Percentiles rank a stretch among this genome's conserved stretches.
These are phyloP conservation scores for Zygosaccharomyces lentus DNA, from an alignment of 805 yeast genomes.

Conservation along the genomic window DNA sequence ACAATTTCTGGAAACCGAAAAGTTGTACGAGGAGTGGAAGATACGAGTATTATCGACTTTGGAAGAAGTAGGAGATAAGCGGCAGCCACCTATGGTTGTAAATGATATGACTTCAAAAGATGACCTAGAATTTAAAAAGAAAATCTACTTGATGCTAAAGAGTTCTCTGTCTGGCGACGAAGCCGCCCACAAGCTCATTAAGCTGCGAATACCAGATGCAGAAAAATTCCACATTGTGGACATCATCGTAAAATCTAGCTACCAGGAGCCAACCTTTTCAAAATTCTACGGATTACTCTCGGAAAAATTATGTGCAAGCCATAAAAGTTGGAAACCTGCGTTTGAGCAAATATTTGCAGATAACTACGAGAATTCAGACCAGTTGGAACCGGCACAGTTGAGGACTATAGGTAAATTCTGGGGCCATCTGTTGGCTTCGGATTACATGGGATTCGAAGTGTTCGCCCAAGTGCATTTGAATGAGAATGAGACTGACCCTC, in stretches of 20 bases:
- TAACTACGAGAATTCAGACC: conserved; percentile 56
- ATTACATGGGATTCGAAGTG: conserved; percentile 59
- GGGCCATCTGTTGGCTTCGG: conserved; percentile 77
- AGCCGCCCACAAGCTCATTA: conserved; percentile 79
- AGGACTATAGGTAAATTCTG: conserved; percentile 79
- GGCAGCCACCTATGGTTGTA: conserved; percentile 29
- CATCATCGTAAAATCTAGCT: conserved; percentile 73
- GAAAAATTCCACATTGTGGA: conserved; percentile 57
- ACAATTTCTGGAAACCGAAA: conserved; percentile 13
- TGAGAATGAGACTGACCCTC: conserved; percentile 71
- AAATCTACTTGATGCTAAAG: conserved; percentile 76
- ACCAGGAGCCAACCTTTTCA: conserved; percentile 82
- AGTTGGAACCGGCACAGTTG: conserved; percentile 65
- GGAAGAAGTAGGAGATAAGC: conserved; percentile 16
- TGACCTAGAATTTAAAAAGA: conserved; percentile 62
- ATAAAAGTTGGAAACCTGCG: conserved; percentile 51
- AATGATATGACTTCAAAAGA: conserved; percentile 68
- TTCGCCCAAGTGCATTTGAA: conserved; percentile 55
- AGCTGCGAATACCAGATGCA: conserved; percentile 40
- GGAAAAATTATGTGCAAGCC: conserved; percentile 53
- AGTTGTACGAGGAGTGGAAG: conserved; percentile 8
- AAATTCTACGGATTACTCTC: conserved; percentile 78
- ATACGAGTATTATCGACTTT: background rate
- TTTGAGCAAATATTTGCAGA: conserved; percentile 52
- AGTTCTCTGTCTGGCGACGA: conserved; percentile 90